These are phyloP conservation scores for Mycosphaerelloides madeirae DNA, from an alignment of 2,329 filamentous ascomycete genomes.

Conservation along the genomic window DNA sequence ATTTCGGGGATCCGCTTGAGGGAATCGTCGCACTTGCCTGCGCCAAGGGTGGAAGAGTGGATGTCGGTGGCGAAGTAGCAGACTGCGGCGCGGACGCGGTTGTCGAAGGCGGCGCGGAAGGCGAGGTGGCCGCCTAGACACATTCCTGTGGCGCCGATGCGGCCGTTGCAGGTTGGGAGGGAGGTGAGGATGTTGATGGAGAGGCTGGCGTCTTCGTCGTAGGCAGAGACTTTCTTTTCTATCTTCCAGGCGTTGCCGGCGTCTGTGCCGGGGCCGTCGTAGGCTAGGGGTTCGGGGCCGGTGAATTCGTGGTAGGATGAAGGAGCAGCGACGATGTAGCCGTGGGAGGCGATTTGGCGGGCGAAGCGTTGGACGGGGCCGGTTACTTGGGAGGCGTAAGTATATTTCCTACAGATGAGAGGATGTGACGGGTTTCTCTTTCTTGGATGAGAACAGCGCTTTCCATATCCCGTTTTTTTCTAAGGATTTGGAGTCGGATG, in stretches of 20 bases:
- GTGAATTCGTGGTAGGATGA: slow-evolving; percentile 93
- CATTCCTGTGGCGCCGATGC: slow-evolving; percentile 66
- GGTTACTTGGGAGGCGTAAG: slow-evolving; percentile 57
- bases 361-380: slow-evolving; percentile 86
- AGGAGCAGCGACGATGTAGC: slow-evolving; percentile 87
- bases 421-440: too few relatives aligned
- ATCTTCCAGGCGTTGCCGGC: slow-evolving; percentile 83
- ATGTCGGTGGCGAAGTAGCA: slow-evolving; percentile 93
- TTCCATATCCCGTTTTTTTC: too few relatives aligned
- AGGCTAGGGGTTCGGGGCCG: slow-evolving; percentile 74
- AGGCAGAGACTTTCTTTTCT: slow-evolving; percentile 71
- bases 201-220: slow-evolving; percentile 59
- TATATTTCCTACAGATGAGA: too few relatives aligned
- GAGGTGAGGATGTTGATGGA: slow-evolving; percentile 39
- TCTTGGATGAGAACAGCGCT: too few relatives aligned
- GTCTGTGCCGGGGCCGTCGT: slow-evolving; percentile 84
- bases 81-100: slow-evolving; percentile 69
- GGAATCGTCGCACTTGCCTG: slow-evolving; percentile 59
- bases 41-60: slow-evolving; percentile 71
- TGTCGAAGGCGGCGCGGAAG: slow-evolving; percentile 67
- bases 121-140: slow-evolving; percentile 88
- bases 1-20: slow-evolving; percentile 49
- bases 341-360: slow-evolving; percentile 84
- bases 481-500: not conserved
- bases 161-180: slow-evolving; percentile 42